These are phyloP conservation scores for Aegilops tauschii DNA, from an alignment of 176 grass and related monocot species.

Conservation along the genomic window DNA sequence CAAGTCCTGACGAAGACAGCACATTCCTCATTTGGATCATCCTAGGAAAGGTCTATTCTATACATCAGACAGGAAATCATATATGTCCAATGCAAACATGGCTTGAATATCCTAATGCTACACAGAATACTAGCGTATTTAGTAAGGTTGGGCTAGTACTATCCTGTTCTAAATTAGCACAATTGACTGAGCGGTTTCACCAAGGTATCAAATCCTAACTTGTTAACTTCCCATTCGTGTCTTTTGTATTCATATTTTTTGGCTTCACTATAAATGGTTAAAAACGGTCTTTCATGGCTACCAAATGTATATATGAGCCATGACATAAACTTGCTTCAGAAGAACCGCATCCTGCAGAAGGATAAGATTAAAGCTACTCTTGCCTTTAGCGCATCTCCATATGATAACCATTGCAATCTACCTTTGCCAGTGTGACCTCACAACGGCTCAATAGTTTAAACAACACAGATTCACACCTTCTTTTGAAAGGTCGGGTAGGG, in stretches of 20 bases:
- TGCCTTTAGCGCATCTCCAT: not conserved
- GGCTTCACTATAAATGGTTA: not conserved
- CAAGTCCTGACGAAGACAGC: not conserved
- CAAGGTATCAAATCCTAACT: slow-evolving; percentile 10
- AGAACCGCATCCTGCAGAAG: not conserved
- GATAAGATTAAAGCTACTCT: not conserved
- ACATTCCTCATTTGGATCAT: slow-evolving; percentile 1
- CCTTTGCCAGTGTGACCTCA: not conserved
- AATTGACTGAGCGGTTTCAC: not conserved
- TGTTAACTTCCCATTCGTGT: not conserved
- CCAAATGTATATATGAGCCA: slow-evolving; percentile 5
- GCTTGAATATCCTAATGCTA: not conserved
- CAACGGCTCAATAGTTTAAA: not conserved
- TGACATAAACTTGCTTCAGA: not conserved
- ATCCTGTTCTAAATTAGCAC: not conserved
- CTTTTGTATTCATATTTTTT: not conserved
- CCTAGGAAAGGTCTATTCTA: not conserved
- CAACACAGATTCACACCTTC: not conserved
- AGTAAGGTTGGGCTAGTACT: slow-evolving; percentile 3
- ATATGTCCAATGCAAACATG: slow-evolving; percentile 8
- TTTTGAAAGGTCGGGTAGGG: not conserved
- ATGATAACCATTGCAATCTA: slow-evolving; percentile 4
- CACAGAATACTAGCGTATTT: not conserved
- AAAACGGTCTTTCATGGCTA: not conserved
- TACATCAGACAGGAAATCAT: slow-evolving; percentile 9